Conservation (phyloP, 2,329 filamentous ascomycete species). For the Ceratocystis smalleyi region DNA sequence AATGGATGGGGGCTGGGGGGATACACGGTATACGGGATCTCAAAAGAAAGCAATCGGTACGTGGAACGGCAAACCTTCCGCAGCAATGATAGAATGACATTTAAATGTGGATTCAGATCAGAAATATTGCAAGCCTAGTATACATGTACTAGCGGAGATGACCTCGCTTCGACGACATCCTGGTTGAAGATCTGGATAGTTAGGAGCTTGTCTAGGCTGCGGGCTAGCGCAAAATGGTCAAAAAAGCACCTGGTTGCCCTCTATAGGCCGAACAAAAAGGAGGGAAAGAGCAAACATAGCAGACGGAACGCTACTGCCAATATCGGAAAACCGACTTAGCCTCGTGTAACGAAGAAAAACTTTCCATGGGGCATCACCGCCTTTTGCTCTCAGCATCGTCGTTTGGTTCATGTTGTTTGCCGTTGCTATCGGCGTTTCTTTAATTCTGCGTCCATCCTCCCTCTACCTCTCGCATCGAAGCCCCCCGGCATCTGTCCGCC, state of each 20-base stretch:
- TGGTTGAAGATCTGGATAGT: no score
- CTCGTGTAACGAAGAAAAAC: not conserved
- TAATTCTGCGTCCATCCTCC: no score
- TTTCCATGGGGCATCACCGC: not conserved
- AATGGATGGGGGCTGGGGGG: not conserved
- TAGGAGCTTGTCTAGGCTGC: no score
- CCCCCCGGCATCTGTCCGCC: not conserved
- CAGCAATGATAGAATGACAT: no score
- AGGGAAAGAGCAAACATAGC: not conserved
- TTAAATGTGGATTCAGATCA: no score
- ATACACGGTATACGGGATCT: not conserved
- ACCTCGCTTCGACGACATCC: no score
- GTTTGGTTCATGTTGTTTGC: no score
- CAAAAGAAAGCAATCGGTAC: not conserved
- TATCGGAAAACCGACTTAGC: not conserved
- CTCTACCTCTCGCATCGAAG: no score
- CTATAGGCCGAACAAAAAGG: not conserved
- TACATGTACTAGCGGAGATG: no score
- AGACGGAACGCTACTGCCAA: not conserved
- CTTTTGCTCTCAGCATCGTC: not conserved
- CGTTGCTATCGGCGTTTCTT: no score
- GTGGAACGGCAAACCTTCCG: not conserved
- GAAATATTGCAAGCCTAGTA: no score
- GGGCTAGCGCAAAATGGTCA: no score
- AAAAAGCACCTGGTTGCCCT: not conserved